Evolutionary conservation across 2,329 filamentous ascomycete species (phyloP).

Genomic region (Colletotrichum navitas): DNA sequence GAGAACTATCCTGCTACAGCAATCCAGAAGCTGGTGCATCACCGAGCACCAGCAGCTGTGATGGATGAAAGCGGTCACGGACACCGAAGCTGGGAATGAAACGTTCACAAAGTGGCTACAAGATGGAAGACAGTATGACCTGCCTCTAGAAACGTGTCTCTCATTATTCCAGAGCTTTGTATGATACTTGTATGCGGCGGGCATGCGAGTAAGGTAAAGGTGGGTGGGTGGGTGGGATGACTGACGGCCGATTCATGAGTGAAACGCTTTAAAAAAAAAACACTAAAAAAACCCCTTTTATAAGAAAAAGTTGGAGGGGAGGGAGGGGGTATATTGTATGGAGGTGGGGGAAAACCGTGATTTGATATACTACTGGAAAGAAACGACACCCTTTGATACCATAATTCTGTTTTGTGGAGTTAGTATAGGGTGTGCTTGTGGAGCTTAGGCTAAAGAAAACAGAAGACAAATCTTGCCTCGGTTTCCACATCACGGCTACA

Average conservation of each 20-base stretch:
- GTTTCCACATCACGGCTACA: conserved; percentile 24
- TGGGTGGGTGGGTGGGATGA: conserved; percentile 22
- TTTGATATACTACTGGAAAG: conserved; percentile 23
- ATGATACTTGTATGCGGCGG: neutral
- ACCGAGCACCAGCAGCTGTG: conserved; percentile 37
- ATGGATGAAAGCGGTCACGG: conserved; percentile 40
- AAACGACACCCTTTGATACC: conserved; percentile 36
- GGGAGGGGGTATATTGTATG: conserved; percentile 1
- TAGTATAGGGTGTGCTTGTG: conserved; percentile 2
- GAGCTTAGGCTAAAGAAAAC: conserved; percentile 5
- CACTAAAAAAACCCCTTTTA: neutral
- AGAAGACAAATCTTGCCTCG: conserved; percentile 20
- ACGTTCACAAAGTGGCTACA: conserved; percentile 13
- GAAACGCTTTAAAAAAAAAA: conserved; percentile 12
- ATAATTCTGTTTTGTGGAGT: conserved; percentile 13
- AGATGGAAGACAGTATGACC: neutral
- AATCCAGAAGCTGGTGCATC: conserved; percentile 42
- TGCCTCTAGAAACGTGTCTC: neutral
- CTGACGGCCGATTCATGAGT: conserved; percentile 37
- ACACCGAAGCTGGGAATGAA: conserved; percentile 42
- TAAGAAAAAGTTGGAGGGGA: neutral
- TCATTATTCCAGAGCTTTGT: neutral
- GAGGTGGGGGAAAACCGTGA: neutral
- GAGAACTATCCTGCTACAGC: conserved; percentile 43
- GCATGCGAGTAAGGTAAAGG: neutral